Base-by-base conservation (phyloP, 2,329 filamentous ascomycete genomes). In the Trichoderma arundinaceum region DNA sequence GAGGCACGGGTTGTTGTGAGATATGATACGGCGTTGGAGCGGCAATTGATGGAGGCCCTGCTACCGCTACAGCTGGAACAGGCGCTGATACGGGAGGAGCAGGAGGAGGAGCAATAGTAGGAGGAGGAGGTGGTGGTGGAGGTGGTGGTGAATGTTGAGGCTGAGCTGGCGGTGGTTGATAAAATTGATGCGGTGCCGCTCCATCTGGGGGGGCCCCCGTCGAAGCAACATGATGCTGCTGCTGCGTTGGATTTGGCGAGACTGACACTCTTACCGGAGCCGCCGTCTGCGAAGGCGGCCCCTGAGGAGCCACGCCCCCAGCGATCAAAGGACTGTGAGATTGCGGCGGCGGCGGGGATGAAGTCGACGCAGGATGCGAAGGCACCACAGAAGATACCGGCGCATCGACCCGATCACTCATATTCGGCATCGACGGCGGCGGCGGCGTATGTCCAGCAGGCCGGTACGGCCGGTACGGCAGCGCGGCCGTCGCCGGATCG, bases 381-480 rank as follows among this genome's bases (percentile, higher is more conserved):
- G 38, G 15, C 10, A 51, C 10, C 22, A 38, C 22, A 19, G 46
- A 28, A 61, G 35, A n/a, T 12, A 7, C 38, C 33, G n/a, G 22
- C 19, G 15, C 38, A 33, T 61, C 57, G 17, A 17, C 44, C 13
- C 5, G 28, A 41, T 41, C 22, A 28, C 22, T 28, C 22, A 28
- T 4, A 28, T 28, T 28, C n/a, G 6, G 32, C 48, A 38, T 10
- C 35, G 35, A 7, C 35, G 35, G n/a, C 10, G 49, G 41, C 38
- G 52, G 12, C n/a, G 52, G 19, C 4, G 10, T 19, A n/a, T 41
- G 28, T 5, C 59, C 59, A 1, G 19, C 38, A 13, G 59, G 59
- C 2, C 59, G 69, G 38, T 76, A 77, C 1, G 74, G 76, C 43
- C 72, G 71, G 53, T 76, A 77, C 35, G 74, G 64, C 19, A 69